Evolutionary conservation across 2,329 filamentous ascomycete species (phyloP).

Genomic region (Fusarium secorum): DNA sequence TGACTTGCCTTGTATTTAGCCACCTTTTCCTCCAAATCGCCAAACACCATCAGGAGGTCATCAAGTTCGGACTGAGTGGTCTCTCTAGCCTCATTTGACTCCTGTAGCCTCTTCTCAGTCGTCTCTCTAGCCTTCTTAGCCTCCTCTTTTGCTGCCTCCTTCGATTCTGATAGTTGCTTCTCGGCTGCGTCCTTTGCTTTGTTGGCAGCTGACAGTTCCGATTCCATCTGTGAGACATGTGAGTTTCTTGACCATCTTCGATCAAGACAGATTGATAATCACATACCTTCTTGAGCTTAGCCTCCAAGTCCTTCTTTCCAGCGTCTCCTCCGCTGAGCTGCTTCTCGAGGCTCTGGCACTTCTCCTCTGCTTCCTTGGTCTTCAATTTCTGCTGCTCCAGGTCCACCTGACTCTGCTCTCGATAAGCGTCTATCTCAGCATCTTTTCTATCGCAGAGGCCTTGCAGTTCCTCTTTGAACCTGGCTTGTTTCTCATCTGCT

Average conservation of each 20-base stretch:
- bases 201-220: conserved; percentile 56
- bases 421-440: conserved; percentile 40
- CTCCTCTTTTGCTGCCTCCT: conserved; percentile 57
- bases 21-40: conserved; percentile 80
- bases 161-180: conserved; percentile 51
- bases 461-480: conserved; percentile 5
- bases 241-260: conserved; percentile 37
- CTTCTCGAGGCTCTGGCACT: conserved; percentile 39
- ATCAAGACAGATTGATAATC: conserved; percentile 24
- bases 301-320: conserved; percentile 32
- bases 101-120: conserved; percentile 44
- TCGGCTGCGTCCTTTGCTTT: conserved; percentile 66
- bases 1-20: conserved; percentile 73
- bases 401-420: conserved; percentile 27
- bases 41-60: conserved; percentile 82
- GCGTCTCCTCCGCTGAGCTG: conserved; percentile 35
- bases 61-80: conserved; percentile 77
- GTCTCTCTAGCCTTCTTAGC: conserved; percentile 69
- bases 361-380: conserved; percentile 41
- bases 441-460: conserved; percentile 15
- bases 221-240: conserved; percentile 42
- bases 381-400: conserved; percentile 30
- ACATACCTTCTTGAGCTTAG: conserved; percentile 41
- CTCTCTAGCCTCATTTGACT: conserved; percentile 68
- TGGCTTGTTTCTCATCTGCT: conserved; percentile 24